A percentile compares a stretch with the other conserved stretches of the same genome.
phyloP scores from a whole-genome alignment of 768 basidiomycete species.

The Panaeolus papilionaceus region DNA sequence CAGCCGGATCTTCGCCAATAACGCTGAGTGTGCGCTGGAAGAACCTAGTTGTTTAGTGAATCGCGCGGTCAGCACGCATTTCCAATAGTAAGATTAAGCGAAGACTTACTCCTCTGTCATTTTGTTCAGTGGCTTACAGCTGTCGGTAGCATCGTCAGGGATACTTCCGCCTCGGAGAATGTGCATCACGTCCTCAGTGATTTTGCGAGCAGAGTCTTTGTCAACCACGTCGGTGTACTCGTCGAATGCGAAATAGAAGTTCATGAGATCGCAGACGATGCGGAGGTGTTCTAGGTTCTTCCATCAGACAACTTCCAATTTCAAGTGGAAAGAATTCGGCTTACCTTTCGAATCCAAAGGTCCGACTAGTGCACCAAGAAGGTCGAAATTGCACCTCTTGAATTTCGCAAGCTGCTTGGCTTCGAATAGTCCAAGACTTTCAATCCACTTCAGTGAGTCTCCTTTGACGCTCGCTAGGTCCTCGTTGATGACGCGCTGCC shows the following conservation, averaged over 20 bases:
- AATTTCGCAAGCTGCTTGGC: slow-evolving; percentile 28
- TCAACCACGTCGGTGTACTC: slow-evolving; percentile 51
- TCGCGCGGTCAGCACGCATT: not conserved
- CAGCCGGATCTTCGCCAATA: slow-evolving; percentile 25
- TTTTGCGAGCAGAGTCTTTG: slow-evolving; percentile 35
- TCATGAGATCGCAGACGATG: slow-evolving; percentile 51
- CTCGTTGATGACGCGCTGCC: slow-evolving; percentile 25
- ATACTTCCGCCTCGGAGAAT: slow-evolving; percentile 32
- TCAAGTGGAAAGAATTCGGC: not conserved
- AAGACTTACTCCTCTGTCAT: slow-evolving; percentile 38
- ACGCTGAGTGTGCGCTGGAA: slow-evolving; percentile 25
- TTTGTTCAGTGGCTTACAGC: slow-evolving; percentile 40
- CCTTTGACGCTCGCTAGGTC: slow-evolving; percentile 22
- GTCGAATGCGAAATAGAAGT: slow-evolving; percentile 55
- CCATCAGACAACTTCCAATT: not conserved
- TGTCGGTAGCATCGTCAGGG: slow-evolving; percentile 34
- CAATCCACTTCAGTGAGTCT: slow-evolving; percentile 28
- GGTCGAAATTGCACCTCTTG: slow-evolving; percentile 30
- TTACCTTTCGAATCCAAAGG: slow-evolving; percentile 24
- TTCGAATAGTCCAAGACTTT: slow-evolving; percentile 25
- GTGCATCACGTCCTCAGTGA: slow-evolving; percentile 45
- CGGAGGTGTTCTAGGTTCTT: slow-evolving; percentile 24
- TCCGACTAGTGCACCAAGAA: slow-evolving; percentile 28
- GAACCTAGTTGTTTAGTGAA: slow-evolving; percentile 31
- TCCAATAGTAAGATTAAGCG: slow-evolving; percentile 28